These are phyloP conservation scores for Fraxinus pennsylvanica DNA, from an alignment of 257 asterid genomes.

Conservation along the genomic window DNA sequence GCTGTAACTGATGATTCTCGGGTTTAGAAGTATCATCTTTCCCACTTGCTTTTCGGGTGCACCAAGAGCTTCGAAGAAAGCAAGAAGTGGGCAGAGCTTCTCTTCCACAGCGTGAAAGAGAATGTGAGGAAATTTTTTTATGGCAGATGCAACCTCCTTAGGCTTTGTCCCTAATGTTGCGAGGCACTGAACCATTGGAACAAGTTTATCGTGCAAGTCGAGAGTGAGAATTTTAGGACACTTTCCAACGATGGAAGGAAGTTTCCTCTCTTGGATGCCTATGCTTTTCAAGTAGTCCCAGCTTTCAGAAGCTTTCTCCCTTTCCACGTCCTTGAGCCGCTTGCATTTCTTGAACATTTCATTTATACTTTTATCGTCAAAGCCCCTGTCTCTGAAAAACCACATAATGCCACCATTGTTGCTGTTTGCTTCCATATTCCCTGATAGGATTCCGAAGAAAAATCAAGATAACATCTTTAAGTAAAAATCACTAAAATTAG, in stretches of 20 bases:
- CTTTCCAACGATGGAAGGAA: conserved; percentile 66
- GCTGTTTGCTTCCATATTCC: conserved; percentile 71
- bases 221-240: conserved; percentile 91
- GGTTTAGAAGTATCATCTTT: conserved; percentile 82
- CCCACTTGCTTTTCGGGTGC: conserved; percentile 82
- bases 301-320: conserved; percentile 79
- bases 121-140: conserved; percentile 77
- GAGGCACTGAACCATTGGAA: conserved; percentile 88
- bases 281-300: conserved; percentile 90
- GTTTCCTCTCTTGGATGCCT: conserved; percentile 87
- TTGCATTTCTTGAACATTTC: conserved; percentile 83
- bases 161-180: conserved; percentile 71
- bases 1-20: conserved; percentile 91
- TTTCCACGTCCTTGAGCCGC: conserved; percentile 68
- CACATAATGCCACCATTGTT: conserved; percentile 76
- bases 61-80: conserved; percentile 87
- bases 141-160: conserved; percentile 77
- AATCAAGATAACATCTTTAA: neutral
- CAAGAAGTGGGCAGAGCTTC: conserved; percentile 94
- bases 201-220: conserved; percentile 67
- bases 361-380: conserved; percentile 64
- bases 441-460: conserved; percentile 31
- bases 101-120: conserved; percentile 83
- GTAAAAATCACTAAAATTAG: neutral
- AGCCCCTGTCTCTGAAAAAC: conserved; percentile 94